Base-by-base conservation (phyloP, 2,329 filamentous ascomycete species). In the Stromatinia cepivora region DNA sequence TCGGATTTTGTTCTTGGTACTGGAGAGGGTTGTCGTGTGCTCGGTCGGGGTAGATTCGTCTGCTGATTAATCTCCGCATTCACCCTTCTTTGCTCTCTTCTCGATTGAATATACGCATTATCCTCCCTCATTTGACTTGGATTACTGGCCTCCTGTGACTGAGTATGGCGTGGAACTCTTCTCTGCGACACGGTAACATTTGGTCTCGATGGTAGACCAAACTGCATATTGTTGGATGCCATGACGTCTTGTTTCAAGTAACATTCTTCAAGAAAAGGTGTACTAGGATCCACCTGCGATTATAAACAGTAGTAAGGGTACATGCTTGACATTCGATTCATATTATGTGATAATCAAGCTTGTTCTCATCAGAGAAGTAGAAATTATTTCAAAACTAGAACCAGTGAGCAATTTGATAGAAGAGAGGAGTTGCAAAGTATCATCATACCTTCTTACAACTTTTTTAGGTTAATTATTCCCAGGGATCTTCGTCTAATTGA, bases 201-300 rank as follows among this genome's bases (percentile, higher is more conserved):
- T 72, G 81, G 79, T 70, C 81, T 79, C 70, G 79, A 75, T 17
- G 80, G 81, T 63, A 82, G 77, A 69, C 82, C 80, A 73, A 79
- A 80, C 69, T 79, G 79, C 71, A 77, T 77, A 75, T 79, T 79
- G 68, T 79, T 77, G 75, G 81, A 81, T 78, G 81, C 81, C 82
- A 84, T 84, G 71, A 70, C 81, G 70, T 70, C 75, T 75, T 69
- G 70, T 64, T 69, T 73, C 71, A 66, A 59, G 71, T 58, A 63
- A 66, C 73, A 76, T 76, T 69, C 70, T 71, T 69, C 69, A 65
- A 54, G 66, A 53, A 48, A 56, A 63, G 36, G 48, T 64, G 48
- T 68, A 25, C 36, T 46, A 17, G 39, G 54, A 69, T 70, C 69
- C 72, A 66, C 73, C 74, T 71, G 75, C 25, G 36, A 72, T 64